Percentiles rank a stretch among this genome's conserved stretches.
Conservation (phyloP, 2,329 filamentous ascomycete genomes). For the Pseudogymnoascus sp. region DNA sequence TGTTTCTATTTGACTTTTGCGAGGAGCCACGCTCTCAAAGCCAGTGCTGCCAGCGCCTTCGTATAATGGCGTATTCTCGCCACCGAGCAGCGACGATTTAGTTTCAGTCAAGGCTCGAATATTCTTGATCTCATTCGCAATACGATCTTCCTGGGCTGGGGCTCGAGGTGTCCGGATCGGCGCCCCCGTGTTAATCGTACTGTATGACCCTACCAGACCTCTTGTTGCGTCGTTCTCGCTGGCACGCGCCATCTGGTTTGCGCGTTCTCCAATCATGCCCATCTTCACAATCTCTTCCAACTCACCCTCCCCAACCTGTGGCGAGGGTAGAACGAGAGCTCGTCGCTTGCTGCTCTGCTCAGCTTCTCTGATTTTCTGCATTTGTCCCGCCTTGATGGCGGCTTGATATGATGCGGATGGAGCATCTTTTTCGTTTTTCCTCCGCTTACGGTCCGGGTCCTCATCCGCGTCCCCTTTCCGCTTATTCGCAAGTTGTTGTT, state of each 20-base stretch:
- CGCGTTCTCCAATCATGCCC: conserved; percentile 87
- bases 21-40: conserved; percentile 76
- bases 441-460: conserved; percentile 69
- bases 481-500: conserved; percentile 85
- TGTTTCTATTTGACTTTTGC: conserved; percentile 75
- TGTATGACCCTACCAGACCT: conserved; percentile 81
- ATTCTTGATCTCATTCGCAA: conserved; percentile 93
- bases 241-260: conserved; percentile 64
- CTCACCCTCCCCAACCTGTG: conserved; percentile 87
- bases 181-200: conserved; percentile 68
- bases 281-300: conserved; percentile 98
- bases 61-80: conserved; percentile 84
- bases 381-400: conserved; percentile 84
- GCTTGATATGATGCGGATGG: conserved; percentile 75
- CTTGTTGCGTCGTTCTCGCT: conserved; percentile 80
- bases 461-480: conserved; percentile 88
- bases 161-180: conserved; percentile 90
- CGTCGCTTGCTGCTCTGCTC: conserved; percentile 94
- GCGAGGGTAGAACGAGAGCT: conserved; percentile 72
- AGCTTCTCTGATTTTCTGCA: conserved; percentile 90
- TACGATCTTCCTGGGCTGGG: conserved; percentile 85
- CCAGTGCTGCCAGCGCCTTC: conserved; percentile 78
- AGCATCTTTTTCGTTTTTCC: conserved; percentile 80
- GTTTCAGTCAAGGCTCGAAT: conserved; percentile 88
- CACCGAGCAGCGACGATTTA: conserved; percentile 84